Evolutionary conservation across 2,329 filamentous ascomycete genomes (phyloP).

Genomic region (Beauveria caledonica): DNA sequence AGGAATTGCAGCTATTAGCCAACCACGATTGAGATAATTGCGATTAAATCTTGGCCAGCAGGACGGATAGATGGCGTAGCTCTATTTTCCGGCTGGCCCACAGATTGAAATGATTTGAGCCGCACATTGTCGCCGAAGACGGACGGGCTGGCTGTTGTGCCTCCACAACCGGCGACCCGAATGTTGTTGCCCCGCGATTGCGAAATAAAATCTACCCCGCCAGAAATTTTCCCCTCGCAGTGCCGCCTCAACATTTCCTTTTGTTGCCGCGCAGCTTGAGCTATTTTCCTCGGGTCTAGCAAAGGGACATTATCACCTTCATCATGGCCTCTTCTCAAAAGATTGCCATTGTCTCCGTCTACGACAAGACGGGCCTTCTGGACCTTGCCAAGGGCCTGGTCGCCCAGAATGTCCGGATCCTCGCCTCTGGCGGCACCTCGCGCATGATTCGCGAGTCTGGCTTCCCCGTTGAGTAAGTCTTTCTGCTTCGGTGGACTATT

Average conservation of each 20-base stretch:
- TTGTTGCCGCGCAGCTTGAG: neutral
- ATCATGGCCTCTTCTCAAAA: constrained; percentile 38
- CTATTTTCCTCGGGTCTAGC: neutral
- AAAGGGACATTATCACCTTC: neutral
- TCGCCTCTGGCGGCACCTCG: constrained; percentile 91
- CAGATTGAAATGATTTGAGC: neutral
- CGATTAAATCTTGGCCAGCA: no score
- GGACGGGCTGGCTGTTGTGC: neutral
- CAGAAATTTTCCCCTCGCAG: constrained; percentile 3
- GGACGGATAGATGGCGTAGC: neutral
- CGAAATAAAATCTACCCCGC: constrained; percentile 10
- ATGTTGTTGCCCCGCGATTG: constrained; percentile 9
- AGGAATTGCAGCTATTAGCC: no score
- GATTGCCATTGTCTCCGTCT: constrained; percentile 92
- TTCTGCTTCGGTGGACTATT: neutral
- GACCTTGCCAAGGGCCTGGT: constrained; percentile 87
- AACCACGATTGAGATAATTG: no score
- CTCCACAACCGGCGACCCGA: constrained; percentile 3
- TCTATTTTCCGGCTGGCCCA: neutral
- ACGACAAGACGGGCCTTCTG: constrained; percentile 93
- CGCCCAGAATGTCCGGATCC: constrained; percentile 81
- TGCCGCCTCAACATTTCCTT: neutral
- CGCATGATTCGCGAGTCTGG: constrained; percentile 95
- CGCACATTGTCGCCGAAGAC: neutral
- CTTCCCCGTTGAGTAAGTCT: constrained; percentile 80